Percentiles rank a stretch among this genome's conserved stretches.
phyloP scores from a whole-genome alignment of 495 filamentous ascomycete genomes.

The Neurospora cerealis region DNA sequence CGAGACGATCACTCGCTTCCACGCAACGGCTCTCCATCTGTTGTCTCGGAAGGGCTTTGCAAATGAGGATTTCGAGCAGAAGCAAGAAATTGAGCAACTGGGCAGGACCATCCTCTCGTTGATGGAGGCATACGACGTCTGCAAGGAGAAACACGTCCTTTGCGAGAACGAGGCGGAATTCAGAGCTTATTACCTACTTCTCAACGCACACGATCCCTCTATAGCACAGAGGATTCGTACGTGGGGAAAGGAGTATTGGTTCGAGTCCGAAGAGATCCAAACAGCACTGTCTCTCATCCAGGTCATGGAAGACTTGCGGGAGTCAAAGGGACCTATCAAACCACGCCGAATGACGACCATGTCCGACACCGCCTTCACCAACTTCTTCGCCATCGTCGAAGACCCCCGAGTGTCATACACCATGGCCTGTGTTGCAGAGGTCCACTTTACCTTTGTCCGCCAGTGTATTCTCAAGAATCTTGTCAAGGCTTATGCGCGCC shows the following conservation, averaged over 20 bases:
- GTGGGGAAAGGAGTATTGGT: slow-evolving; percentile 68
- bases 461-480: slow-evolving; percentile 66
- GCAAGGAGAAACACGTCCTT: slow-evolving; percentile 33
- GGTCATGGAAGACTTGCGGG: slow-evolving; percentile 22
- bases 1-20: slow-evolving; percentile 84
- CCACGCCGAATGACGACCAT: slow-evolving; percentile 31
- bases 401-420: slow-evolving; percentile 68
- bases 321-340: slow-evolving; percentile 24
- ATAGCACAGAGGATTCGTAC: slow-evolving; percentile 64
- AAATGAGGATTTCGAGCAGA: slow-evolving; percentile 67
- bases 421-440: slow-evolving; percentile 89
- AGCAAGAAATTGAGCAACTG: slow-evolving; percentile 90
- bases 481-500: slow-evolving; percentile 47
- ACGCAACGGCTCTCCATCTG: slow-evolving; percentile 79
- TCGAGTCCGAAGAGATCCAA: slow-evolving; percentile 47
- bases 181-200: slow-evolving; percentile 77
- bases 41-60: slow-evolving; percentile 54
- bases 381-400: slow-evolving; percentile 68
- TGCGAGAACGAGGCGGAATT: slow-evolving; percentile 80
- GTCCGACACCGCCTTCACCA: slow-evolving; percentile 52
- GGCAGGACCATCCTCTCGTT: slow-evolving; percentile 79
- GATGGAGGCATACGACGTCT: slow-evolving; percentile 80
- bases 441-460: slow-evolving; percentile 76
- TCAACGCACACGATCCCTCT: slow-evolving; percentile 67
- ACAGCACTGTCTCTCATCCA: slow-evolving; percentile 29